Evolutionary conservation across 2,329 filamentous ascomycete genomes (phyloP).

Genomic region (Dothistroma pini): DNA sequence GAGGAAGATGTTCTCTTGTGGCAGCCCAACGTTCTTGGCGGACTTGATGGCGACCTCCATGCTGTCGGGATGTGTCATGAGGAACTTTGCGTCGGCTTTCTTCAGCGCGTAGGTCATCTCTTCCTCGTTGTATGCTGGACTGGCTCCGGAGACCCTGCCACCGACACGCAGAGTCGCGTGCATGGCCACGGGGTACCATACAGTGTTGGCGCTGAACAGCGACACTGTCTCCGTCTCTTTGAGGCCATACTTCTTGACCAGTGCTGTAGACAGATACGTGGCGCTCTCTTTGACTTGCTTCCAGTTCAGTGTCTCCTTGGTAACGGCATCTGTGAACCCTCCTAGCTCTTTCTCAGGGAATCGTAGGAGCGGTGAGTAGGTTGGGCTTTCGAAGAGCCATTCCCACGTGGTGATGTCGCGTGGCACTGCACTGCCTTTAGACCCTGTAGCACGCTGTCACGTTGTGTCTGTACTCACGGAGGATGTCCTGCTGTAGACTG

Average conservation of each 20-base stretch:
- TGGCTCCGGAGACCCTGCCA: slow-evolving; percentile 59
- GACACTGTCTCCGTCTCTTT: slow-evolving; percentile 54
- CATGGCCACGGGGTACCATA: slow-evolving; percentile 65
- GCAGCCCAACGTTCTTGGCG: slow-evolving; percentile 53
- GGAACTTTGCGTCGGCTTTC: slow-evolving; percentile 54
- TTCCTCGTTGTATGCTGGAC: slow-evolving; percentile 63
- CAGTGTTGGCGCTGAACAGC: slow-evolving; percentile 61
- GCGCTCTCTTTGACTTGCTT: slow-evolving; percentile 55
- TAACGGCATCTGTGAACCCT: slow-evolving; percentile 57
- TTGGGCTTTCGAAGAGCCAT: slow-evolving; percentile 57
- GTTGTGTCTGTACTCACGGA: slow-evolving; percentile 12
- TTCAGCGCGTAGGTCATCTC: slow-evolving; percentile 65
- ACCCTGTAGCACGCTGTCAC: neutral
- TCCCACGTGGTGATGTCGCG: slow-evolving; percentile 56
- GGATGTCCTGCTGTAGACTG: slow-evolving; percentile 26
- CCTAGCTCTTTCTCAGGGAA: slow-evolving; percentile 41
- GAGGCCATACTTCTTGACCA: slow-evolving; percentile 55
- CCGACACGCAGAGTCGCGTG: slow-evolving; percentile 53
- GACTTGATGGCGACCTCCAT: slow-evolving; percentile 55
- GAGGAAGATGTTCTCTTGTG: slow-evolving; percentile 52
- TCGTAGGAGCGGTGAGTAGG: slow-evolving; percentile 48
- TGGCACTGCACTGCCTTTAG: slow-evolving; percentile 44
- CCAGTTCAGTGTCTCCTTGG: slow-evolving; percentile 57
- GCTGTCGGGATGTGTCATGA: slow-evolving; percentile 55
- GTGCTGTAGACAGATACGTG: slow-evolving; percentile 57